phyloP scores from a whole-genome alignment of 1,284 basidiomycete species.

The Ustilago hordei region DNA sequence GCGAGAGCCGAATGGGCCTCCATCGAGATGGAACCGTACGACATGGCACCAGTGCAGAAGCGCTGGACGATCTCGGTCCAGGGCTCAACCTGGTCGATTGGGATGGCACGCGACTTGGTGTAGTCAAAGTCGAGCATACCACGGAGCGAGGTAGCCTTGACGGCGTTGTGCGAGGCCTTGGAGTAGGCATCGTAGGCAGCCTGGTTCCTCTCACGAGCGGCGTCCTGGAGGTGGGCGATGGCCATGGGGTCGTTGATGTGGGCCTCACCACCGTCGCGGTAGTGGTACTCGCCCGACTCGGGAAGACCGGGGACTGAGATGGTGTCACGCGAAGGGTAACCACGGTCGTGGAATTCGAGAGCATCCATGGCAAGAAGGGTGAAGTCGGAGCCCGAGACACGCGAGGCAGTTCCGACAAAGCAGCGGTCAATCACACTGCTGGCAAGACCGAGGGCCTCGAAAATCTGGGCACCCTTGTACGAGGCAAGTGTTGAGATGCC shows the following conservation, averaged over 20 bases:
- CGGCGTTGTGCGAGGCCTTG: constrained; percentile 62
- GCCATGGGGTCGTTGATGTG: constrained; percentile 66
- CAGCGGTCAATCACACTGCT: constrained; percentile 63
- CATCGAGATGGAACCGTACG: constrained; percentile 68
- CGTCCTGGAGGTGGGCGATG: constrained; percentile 67
- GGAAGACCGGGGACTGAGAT: constrained; percentile 59
- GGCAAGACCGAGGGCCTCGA: constrained; percentile 66
- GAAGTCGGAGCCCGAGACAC: constrained; percentile 64
- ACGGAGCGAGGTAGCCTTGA: constrained; percentile 64
- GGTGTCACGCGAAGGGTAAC: constrained; percentile 62
- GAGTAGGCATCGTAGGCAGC: constrained; percentile 63
- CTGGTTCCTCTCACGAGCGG: constrained; percentile 65
- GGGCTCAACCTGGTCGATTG: constrained; percentile 68
- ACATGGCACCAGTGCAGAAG: constrained; percentile 69
- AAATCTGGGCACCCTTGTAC: constrained; percentile 69
- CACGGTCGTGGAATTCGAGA: constrained; percentile 67
- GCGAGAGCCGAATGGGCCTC: constrained; percentile 66
- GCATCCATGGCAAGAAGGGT: constrained; percentile 64
- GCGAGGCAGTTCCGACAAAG: constrained; percentile 66
- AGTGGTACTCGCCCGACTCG: constrained; percentile 67
- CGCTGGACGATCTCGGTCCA: constrained; percentile 69
- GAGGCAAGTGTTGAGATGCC: constrained; percentile 66
- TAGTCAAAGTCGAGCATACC: constrained; percentile 66
- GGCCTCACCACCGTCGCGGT: constrained; percentile 65
- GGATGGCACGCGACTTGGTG: constrained; percentile 61